Evolutionary conservation across 2,329 filamentous ascomycete genomes (phyloP), one percentile per base, ranked within the genome.

Genomic region (Penicillium fuscoglaucum): DNA sequence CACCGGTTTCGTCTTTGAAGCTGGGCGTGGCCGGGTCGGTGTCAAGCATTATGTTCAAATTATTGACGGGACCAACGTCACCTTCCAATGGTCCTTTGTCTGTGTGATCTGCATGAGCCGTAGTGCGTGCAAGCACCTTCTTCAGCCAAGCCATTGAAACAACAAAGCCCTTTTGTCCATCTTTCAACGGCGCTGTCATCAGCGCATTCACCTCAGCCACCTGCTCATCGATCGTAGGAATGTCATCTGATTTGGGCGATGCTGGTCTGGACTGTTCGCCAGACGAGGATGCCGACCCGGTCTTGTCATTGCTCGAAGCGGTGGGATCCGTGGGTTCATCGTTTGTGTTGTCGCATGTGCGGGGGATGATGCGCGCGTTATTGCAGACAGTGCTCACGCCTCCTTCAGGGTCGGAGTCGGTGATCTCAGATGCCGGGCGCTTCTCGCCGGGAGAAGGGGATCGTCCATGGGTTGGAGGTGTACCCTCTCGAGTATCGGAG

Each of bases 21-120:
- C 61, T 61, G 19, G 64, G 64, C 31, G 66, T 71, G 13, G 71
- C 70, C 4, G 76, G 77, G 58, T 80, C 79, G 29, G 72, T 80
- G 61, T 87, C 82, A 59, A 87, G 79, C 52, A 93, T 86, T 60
- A 97, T 87, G 70, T 93, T 89, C 0, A 89, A 87, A 71, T 97
- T 97, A 79, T 97, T 91, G 33, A 98, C 84, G 0, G 90, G 90
- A 1, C 92, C 92, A 56, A 95, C 83, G 5, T 85, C 83, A 7
- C 84, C 85, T 58, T 87, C 83, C 12, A 80, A 71, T 10, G 83
- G 82, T n/a, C 81, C 77, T 61, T 90, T 89, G 60, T 82, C 79
- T 40, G 77, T 78, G 52, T 84, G 82, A 61, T 82, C 80, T 21
- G 80, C 81, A 52, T 82, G 76, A 57, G 84, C 83, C 9, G 83